Conservation (phyloP, 2,329 filamentous ascomycete genomes). For the Dryadomyces quercus-mongolicae region DNA sequence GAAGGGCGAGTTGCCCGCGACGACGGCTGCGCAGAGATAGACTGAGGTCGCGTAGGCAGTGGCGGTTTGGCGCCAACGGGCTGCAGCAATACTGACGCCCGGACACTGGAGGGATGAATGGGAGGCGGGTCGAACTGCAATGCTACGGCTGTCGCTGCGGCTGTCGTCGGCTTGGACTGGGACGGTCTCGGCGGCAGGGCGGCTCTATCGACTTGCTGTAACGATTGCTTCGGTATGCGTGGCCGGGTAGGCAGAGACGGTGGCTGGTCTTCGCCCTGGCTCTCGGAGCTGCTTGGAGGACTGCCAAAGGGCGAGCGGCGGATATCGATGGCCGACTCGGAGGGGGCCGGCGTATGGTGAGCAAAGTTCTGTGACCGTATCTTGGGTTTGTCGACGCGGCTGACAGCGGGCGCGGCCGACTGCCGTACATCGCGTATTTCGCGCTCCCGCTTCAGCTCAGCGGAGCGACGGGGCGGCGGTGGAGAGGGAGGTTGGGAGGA, state of each 20-base stretch:
- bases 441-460: constrained; percentile 39
- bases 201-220: background rate
- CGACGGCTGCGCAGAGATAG: constrained; percentile 11
- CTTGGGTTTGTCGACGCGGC: constrained; percentile 59
- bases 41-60: constrained; percentile 36
- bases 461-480: constrained; percentile 51
- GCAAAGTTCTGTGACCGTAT: constrained; percentile 19
- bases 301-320: constrained; percentile 73
- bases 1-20: constrained; percentile 15
- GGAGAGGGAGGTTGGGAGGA: constrained; percentile 47
- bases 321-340: constrained; percentile 14
- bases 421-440: constrained; percentile 18
- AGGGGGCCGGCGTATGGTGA: background rate
- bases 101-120: constrained; percentile 30
- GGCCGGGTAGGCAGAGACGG: constrained; percentile 37
- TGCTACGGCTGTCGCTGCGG: constrained; percentile 14
- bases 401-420: constrained; percentile 63
- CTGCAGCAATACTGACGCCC: constrained; percentile 23
- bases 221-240: constrained; percentile 19
- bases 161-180: background rate
- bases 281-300: constrained; percentile 63
- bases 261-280: constrained; percentile 36
- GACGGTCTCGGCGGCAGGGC: background rate
- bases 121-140: constrained; percentile 39
- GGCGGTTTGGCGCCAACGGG: constrained; percentile 19